A percentile compares a stretch with the other conserved stretches of the same genome.
Conservation (phyloP, 192 early-diverging fungal species). For the Helicostylum pulchrum region DNA sequence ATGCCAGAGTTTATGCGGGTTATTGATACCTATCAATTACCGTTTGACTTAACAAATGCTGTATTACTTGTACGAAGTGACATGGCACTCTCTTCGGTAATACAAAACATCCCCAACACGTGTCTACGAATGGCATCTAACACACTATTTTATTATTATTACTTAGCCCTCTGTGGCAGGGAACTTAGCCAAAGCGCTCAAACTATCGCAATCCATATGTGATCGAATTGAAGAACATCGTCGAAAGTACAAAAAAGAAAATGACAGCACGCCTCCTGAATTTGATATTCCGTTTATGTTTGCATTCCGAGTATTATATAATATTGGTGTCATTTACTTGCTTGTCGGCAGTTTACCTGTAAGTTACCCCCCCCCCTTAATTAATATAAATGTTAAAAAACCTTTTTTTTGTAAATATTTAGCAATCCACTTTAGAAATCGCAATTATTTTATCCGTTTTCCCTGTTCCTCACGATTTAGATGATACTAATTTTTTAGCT, state of each 20-base stretch:
- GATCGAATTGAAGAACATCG: conserved; percentile 33
- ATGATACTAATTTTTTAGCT: conserved; percentile 26
- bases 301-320: conserved; percentile 35
- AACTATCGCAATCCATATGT: conserved; percentile 31
- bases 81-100: conserved; percentile 31
- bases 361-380: background rate
- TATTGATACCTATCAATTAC: conserved; percentile 25
- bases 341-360: conserved; percentile 34
- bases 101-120: background rate
- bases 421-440: conserved; percentile 37
- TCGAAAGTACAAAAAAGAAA: conserved; percentile 19
- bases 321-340: conserved; percentile 37
- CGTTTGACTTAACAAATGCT: conserved; percentile 35
- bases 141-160: background rate
- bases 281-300: conserved; percentile 37
- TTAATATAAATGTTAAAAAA: background rate
- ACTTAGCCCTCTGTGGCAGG: conserved; percentile 28
- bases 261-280: conserved; percentile 1
- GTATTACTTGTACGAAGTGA: conserved; percentile 30
- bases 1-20: conserved; percentile 12
- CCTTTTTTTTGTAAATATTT: background rate
- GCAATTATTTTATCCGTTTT: conserved; percentile 37
- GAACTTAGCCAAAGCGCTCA: conserved; percentile 30
- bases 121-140: background rate
- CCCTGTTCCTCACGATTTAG: conserved; percentile 21